Evolutionary conservation across 208 protist species (phyloP).

Genomic region (Wallacemonas rigidus): DNA sequence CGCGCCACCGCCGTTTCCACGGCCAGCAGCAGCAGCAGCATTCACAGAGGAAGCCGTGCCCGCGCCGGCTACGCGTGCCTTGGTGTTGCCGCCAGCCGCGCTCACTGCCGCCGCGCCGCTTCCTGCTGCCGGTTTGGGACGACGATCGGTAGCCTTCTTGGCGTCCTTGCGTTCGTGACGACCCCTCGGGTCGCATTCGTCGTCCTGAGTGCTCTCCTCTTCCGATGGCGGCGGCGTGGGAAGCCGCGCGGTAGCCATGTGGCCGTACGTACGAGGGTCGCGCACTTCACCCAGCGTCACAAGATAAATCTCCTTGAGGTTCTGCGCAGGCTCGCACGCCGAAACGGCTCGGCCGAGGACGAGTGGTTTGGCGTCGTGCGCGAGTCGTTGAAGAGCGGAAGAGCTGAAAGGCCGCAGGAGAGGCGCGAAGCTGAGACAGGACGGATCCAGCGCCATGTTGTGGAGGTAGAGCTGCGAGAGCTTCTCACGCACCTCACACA

Average conservation of each 20-base stretch:
- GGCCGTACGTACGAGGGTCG: slow-evolving; percentile 71
- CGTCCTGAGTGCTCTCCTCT: slow-evolving; percentile 23
- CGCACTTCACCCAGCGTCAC: slow-evolving; percentile 59
- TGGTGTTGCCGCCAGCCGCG: background rate
- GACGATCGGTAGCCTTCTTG: slow-evolving; percentile 8
- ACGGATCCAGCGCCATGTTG: slow-evolving; percentile 70
- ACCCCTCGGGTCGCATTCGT: slow-evolving; percentile 17
- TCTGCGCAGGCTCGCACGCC: slow-evolving; percentile 76
- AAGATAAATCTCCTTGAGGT: slow-evolving; percentile 77
- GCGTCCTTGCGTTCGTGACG: slow-evolving; percentile 16
- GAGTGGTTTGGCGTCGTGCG: slow-evolving; percentile 49
- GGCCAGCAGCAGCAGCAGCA: background rate
- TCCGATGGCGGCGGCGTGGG: slow-evolving; percentile 36
- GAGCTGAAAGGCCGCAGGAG: slow-evolving; percentile 61
- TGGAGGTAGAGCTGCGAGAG: slow-evolving; percentile 46
- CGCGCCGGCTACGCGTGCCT: background rate
- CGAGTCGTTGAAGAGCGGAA: slow-evolving; percentile 47
- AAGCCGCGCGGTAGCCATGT: slow-evolving; percentile 44
- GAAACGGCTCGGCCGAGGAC: slow-evolving; percentile 62
- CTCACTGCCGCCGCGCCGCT: background rate
- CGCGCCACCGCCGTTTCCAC: background rate
- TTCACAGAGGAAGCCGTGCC: background rate
- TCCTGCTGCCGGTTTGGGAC: background rate
- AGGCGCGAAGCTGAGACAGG: slow-evolving; percentile 61
- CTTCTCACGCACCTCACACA: slow-evolving; percentile 63